These are phyloP conservation scores for Chaetomium strumarium DNA, from an alignment of 2,329 filamentous ascomycete genomes.

Conservation along the genomic window DNA sequence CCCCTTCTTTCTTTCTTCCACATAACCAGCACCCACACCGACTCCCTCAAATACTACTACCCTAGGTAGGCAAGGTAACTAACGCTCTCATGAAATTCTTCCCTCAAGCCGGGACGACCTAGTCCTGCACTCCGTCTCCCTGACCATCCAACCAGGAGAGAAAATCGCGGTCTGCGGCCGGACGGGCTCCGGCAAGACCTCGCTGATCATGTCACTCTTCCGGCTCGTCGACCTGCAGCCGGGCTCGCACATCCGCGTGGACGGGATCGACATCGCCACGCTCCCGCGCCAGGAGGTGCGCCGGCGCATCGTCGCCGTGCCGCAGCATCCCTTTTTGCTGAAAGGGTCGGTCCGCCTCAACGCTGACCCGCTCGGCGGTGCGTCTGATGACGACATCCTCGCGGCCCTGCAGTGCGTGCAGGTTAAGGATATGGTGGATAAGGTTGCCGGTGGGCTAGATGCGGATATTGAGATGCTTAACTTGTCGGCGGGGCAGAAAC, in stretches of 20 bases:
- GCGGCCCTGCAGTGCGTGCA: conserved; percentile 21
- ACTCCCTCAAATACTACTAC: too few species aligned
- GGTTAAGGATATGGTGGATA: conserved; percentile 29
- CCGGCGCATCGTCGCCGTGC: conserved; percentile 36
- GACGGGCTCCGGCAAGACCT: conserved; percentile 29
- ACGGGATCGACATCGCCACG: conserved; percentile 34
- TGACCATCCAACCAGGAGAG: conserved; percentile 28
- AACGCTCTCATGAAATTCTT: too few species aligned
- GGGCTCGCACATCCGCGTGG: conserved; percentile 40
- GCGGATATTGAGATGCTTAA: conserved; percentile 30
- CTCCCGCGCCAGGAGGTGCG: conserved; percentile 28
- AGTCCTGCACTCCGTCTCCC: conserved; percentile 25
- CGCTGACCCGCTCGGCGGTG: conserved; percentile 37
- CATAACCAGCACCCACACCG: too few species aligned
- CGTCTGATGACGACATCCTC: conserved; percentile 31
- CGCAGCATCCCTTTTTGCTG: conserved; percentile 47
- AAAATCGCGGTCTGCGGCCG: conserved; percentile 34
- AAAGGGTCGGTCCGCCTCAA: conserved; percentile 43
- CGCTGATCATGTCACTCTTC: conserved; percentile 36
- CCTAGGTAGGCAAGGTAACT: too few species aligned
- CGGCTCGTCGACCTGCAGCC: conserved; percentile 41
- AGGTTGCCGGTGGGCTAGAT: conserved; percentile 35
- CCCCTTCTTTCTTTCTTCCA: not conserved
- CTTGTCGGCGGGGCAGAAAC: conserved; percentile 40
- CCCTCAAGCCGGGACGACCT: conserved; percentile 1